phyloP scores from a whole-genome alignment of 768 basidiomycete species.

The Suillus sp. region DNA sequence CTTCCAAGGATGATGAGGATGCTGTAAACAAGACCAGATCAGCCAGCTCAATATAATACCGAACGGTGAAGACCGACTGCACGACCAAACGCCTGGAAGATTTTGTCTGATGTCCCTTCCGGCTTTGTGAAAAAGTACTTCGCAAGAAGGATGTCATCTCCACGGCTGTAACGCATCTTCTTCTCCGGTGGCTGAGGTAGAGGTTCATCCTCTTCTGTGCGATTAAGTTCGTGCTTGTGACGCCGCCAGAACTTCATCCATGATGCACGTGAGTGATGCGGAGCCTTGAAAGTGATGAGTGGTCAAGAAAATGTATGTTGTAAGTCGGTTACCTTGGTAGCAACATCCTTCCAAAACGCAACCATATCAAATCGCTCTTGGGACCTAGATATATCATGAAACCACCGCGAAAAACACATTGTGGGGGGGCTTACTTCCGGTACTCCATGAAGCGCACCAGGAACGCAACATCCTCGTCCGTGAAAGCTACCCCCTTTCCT shows the following conservation, averaged over 20 bases:
- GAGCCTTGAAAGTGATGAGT: slow-evolving; percentile 51
- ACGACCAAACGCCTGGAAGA: slow-evolving; percentile 81
- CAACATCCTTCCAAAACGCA: slow-evolving; percentile 78
- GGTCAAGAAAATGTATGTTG: slow-evolving; percentile 9
- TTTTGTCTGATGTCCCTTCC: slow-evolving; percentile 80
- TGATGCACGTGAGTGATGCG: slow-evolving; percentile 88
- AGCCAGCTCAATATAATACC: slow-evolving; percentile 3
- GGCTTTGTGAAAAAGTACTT: slow-evolving; percentile 71
- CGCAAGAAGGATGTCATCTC: slow-evolving; percentile 79
- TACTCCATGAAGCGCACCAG: slow-evolving; percentile 77
- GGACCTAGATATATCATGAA: slow-evolving; percentile 38
- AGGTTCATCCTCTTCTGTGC: slow-evolving; percentile 65
- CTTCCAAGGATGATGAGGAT: slow-evolving; percentile 91
- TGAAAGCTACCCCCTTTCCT: slow-evolving; percentile 89
- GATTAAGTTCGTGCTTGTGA: slow-evolving; percentile 81
- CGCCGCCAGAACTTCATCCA: slow-evolving; percentile 95
- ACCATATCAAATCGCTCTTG: slow-evolving; percentile 73
- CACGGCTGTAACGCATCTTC: slow-evolving; percentile 83
- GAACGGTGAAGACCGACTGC: slow-evolving; percentile 44
- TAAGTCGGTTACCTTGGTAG: slow-evolving; percentile 49
- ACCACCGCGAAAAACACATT: neutral
- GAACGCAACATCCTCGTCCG: slow-evolving; percentile 78
- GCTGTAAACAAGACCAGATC: slow-evolving; percentile 41
- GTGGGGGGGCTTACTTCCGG: slow-evolving; percentile 54
- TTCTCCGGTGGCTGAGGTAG: slow-evolving; percentile 79